phyloP scores from a whole-genome alignment of 441 rosid species.

The Metrosideros polymorpha region DNA sequence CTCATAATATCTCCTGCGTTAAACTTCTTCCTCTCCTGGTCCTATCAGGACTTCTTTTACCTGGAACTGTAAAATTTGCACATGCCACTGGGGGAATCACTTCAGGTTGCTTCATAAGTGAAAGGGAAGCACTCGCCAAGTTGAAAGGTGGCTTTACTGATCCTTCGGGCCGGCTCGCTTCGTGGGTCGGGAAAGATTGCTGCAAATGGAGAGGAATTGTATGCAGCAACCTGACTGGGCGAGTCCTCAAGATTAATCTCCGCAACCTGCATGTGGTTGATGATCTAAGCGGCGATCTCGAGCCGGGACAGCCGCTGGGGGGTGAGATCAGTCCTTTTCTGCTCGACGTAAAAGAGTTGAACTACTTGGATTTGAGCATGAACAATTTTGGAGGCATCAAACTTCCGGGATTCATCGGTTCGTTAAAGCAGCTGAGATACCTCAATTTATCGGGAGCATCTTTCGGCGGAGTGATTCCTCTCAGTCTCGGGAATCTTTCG shows the following conservation, averaged over 20 bases:
- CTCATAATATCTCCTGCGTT: background rate
- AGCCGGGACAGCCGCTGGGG: background rate
- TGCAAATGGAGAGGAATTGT: slow-evolving; percentile 10
- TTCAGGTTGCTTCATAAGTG: background rate
- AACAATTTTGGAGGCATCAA: slow-evolving; percentile 1
- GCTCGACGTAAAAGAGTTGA: slow-evolving; percentile 2
- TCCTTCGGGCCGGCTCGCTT: background rate
- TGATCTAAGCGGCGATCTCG: background rate
- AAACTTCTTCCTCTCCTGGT: background rate
- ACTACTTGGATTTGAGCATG: slow-evolving; percentile 1
- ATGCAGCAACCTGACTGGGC: slow-evolving; percentile 2
- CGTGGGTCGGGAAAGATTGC: slow-evolving; percentile 10
- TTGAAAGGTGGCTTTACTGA: background rate
- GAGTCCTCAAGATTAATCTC: background rate
- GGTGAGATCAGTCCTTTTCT: slow-evolving; percentile 8
- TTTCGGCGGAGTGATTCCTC: background rate
- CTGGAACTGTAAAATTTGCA: background rate
- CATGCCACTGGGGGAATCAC: background rate
- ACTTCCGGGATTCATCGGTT: slow-evolving; percentile 5
- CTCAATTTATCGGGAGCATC: slow-evolving; percentile 6
- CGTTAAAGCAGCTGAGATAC: background rate
- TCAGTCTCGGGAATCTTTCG: background rate
- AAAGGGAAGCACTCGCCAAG: slow-evolving; percentile 8
- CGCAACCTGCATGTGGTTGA: background rate
- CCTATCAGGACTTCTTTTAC: background rate